Percentiles rank a stretch among this genome's conserved stretches.
phyloP scores from a whole-genome alignment of 495 filamentous ascomycete genomes.

The Tuber indicum region DNA sequence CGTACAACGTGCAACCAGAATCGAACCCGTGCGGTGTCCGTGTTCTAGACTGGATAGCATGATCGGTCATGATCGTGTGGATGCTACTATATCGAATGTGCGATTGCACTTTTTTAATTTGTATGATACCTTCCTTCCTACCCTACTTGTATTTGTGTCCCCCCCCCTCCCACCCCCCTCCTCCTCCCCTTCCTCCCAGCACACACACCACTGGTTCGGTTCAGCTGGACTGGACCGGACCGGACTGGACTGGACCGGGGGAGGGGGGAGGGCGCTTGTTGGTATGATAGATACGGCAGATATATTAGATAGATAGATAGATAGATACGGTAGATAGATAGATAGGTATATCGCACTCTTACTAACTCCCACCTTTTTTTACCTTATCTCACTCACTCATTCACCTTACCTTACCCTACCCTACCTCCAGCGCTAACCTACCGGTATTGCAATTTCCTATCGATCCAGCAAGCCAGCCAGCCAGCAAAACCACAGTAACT shows the following conservation, averaged over 20 bases:
- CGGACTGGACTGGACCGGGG: neutral
- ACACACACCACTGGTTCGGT: neutral
- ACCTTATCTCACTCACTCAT: neutral
- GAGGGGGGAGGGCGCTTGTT: neutral
- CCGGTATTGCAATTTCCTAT: neutral
- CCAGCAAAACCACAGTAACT: neutral
- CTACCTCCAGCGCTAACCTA: neutral
- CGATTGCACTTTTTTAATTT: conserved; percentile 4
- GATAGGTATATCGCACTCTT: neutral
- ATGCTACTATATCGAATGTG: neutral
- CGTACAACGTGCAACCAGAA: neutral
- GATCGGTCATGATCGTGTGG: conserved; percentile 1
- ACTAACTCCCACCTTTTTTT: neutral
- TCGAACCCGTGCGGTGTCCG: neutral
- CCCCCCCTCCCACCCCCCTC: too few relatives aligned
- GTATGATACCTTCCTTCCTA: neutral
- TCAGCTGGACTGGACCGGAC: neutral
- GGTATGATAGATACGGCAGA: neutral
- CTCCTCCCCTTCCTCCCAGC: neutral
- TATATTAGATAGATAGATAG: neutral
- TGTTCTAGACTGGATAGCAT: neutral
- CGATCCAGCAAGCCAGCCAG: neutral
- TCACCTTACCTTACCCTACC: too few relatives aligned
- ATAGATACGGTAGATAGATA: neutral
- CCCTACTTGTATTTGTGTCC: neutral